Base-by-base conservation (phyloP, 1,284 basidiomycete genomes). In the Leccinum pachyderme region DNA sequence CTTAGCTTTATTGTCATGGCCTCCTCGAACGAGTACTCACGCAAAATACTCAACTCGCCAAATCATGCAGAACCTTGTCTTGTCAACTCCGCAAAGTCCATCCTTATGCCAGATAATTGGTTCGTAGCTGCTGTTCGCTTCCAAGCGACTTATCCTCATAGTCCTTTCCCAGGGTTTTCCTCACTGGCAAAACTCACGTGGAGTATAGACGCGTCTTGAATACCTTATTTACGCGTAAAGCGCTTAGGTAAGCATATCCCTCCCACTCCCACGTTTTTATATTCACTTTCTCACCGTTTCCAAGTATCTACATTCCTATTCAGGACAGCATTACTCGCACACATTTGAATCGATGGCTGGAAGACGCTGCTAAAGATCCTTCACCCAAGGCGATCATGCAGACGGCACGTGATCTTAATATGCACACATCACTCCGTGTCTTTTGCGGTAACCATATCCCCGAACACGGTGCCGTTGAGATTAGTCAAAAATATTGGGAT, bases 351-450 rank as follows among this genome's bases (percentile, higher is more conserved):
- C 63, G 77, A 62, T 96, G 93, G 93, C 80, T 91, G 44, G 75
- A 74, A n/a, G 74, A 75, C 1, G 77, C 81, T 27, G 76, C 77
- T 31, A 74, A 76, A 50, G 74, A 80, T 54, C 62, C 79, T 1
- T 70, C 77, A 2, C 77, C 87, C 24, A 76, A 82, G 63, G 75
- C 84, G 5, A 91, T 95, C 78, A 97, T 97, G 95, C 87, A 91
- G 84, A 82, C 80, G 33, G 89, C 93, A 71, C 92, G 97, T 58
- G 85, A 91, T 69, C 79, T 98, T 62, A 99, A 99, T 79, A 98
- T 99, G 95, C 91, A 95, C 62, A 96, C 95, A 3, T 98, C 95
- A 11, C 85, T 99, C 31, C 85, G 87, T 52, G 96, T 98, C 55
- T 99, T 99, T 76, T 93, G 95, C 68, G 96, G 96, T 41, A 77